phyloP scores from a whole-genome alignment of 331 rosid species.

The Arachis monticola region DNA sequence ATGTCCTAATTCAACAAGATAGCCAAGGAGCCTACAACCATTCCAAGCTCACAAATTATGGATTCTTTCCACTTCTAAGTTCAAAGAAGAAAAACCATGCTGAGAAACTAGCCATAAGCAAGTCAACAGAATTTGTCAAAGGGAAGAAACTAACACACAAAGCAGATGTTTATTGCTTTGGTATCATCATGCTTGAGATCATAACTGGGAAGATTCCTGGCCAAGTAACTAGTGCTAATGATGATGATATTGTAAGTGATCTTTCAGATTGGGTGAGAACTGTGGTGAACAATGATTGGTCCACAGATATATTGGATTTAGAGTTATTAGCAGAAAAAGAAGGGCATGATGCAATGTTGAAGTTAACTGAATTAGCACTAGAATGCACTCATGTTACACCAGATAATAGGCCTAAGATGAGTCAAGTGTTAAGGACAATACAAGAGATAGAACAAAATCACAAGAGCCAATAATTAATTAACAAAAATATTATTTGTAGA shows the following conservation, averaged over 20 bases:
- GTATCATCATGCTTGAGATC: slow-evolving; percentile 66
- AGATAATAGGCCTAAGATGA: slow-evolving; percentile 65
- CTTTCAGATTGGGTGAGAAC: slow-evolving; percentile 76
- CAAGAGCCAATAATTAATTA: slow-evolving; percentile 36
- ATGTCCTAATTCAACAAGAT: slow-evolving; percentile 51
- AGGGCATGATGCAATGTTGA: slow-evolving; percentile 70
- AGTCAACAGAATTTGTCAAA: slow-evolving; percentile 62
- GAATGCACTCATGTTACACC: slow-evolving; percentile 66
- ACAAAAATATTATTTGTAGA: too few species aligned
- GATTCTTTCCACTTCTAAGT: slow-evolving; percentile 54
- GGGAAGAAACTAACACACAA: slow-evolving; percentile 63
- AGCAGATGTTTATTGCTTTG: slow-evolving; percentile 72
- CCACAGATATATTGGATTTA: slow-evolving; percentile 67
- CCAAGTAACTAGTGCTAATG: slow-evolving; percentile 48
- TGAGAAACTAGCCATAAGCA: slow-evolving; percentile 50
- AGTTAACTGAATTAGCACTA: slow-evolving; percentile 64
- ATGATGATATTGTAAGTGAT: slow-evolving; percentile 53
- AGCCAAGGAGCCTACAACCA: slow-evolving; percentile 31
- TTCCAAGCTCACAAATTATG: slow-evolving; percentile 65
- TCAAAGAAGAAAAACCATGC: slow-evolving; percentile 23
- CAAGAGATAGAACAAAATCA: slow-evolving; percentile 57
- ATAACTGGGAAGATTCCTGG: slow-evolving; percentile 76
- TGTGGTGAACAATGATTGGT: slow-evolving; percentile 76
- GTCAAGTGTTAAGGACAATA: slow-evolving; percentile 54
- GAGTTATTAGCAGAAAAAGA: slow-evolving; percentile 63